These are phyloP conservation scores for Sporothrix protearum DNA, from an alignment of 2,329 filamentous ascomycete species.

Conservation along the genomic window DNA sequence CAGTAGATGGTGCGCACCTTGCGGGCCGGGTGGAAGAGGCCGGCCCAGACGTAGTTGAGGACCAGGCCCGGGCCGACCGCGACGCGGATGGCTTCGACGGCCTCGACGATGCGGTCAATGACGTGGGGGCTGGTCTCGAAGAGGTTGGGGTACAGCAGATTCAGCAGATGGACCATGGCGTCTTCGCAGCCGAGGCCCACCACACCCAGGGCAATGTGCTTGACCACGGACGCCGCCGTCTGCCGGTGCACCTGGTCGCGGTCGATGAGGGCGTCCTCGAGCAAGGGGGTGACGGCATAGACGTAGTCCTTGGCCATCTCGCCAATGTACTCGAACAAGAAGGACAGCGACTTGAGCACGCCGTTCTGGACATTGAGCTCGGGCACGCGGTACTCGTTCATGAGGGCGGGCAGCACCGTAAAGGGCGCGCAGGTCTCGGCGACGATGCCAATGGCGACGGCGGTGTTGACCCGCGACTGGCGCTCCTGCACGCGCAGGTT, in stretches of 20 bases:
- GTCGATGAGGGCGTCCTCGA: constrained; percentile 96
- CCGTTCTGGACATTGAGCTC: constrained; percentile 99
- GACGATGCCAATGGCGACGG: constrained; percentile 96
- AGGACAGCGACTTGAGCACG: constrained; percentile 92
- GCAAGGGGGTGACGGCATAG: constrained; percentile 90
- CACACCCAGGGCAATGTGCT: constrained; percentile 96
- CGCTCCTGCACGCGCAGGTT: constrained; percentile 96
- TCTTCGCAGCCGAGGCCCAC: constrained; percentile 96
- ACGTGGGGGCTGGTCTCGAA: constrained; percentile 98
- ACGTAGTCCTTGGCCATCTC: constrained; percentile 99
- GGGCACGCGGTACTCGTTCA: constrained; percentile 99
- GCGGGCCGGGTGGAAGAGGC: constrained; percentile 91
- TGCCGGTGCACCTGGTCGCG: constrained; percentile 97
- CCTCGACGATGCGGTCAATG: constrained; percentile 95
- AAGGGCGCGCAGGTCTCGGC: constrained; percentile 98
- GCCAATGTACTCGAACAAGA: constrained; percentile 98
- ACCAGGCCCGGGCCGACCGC: constrained; percentile 88
- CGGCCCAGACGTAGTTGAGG: constrained; percentile 98
- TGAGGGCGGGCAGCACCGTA: constrained; percentile 94
- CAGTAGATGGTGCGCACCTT: constrained; percentile 95
- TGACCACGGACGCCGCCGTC: constrained; percentile 93
- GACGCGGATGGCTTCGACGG: constrained; percentile 92
- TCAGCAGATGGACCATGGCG: constrained; percentile 96
- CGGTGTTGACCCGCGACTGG: constrained; percentile 96
- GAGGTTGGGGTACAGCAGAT: constrained; percentile 91